Evolutionary conservation across 768 basidiomycete species (phyloP).

Genomic region (Grammothele lineata): DNA sequence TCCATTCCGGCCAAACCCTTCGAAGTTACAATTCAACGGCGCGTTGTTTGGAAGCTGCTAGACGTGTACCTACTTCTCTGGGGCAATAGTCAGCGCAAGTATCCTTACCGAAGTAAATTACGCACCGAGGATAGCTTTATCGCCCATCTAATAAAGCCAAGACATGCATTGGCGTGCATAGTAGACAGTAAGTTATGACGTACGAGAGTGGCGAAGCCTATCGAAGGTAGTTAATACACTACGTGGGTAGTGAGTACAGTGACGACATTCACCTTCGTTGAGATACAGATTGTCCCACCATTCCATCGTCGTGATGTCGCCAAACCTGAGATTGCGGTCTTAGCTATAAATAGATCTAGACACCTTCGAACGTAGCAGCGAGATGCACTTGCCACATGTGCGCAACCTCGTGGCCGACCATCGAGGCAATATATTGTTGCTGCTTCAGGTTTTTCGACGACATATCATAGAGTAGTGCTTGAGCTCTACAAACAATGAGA

Average conservation of each 20-base stretch:
- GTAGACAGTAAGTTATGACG: background rate
- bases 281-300: constrained; percentile 89
- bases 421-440: constrained; percentile 75
- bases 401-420: constrained; percentile 84
- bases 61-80: constrained; percentile 46
- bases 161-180: background rate
- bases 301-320: constrained; percentile 91
- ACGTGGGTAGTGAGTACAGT: too few relatives aligned
- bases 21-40: too few relatives aligned
- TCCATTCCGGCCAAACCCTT: constrained; percentile 87
- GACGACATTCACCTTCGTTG: constrained; percentile 54
- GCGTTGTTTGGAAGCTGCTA: too few relatives aligned
- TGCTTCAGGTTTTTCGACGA: constrained; percentile 64
- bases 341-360: too few relatives aligned
- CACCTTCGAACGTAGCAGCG: too few relatives aligned
- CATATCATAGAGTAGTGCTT: constrained; percentile 75
- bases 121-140: constrained; percentile 76
- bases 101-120: too few relatives aligned
- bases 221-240: background rate
- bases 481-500: too few relatives aligned
- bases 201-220: constrained; percentile 81
- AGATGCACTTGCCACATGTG: constrained; percentile 80
- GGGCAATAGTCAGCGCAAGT: constrained; percentile 5
- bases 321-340: constrained; percentile 58
- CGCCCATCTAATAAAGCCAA: constrained; percentile 60